These are phyloP conservation scores for Strobilomyces dryophilus DNA, from an alignment of 768 basidiomycete genomes.

Conservation along the genomic window DNA sequence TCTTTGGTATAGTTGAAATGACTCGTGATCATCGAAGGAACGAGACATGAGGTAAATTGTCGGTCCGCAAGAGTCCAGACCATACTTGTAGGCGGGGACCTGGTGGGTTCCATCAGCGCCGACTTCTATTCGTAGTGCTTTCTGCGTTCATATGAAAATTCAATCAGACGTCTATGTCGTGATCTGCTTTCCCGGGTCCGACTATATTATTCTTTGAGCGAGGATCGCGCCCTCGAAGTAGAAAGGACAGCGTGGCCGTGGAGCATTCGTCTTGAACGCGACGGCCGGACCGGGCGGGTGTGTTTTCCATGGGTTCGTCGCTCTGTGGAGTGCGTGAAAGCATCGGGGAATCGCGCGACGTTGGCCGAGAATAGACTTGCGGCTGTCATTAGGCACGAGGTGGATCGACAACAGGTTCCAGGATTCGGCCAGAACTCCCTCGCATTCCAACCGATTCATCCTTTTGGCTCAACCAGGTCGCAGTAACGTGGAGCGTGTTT, in stretches of 20 bases:
- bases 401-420: background rate
- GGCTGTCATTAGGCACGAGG: background rate
- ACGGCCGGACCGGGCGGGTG: background rate
- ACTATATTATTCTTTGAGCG: background rate
- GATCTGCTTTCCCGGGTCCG: background rate
- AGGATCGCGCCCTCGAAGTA: background rate
- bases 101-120: background rate
- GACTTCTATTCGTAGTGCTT: background rate
- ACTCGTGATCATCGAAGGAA: background rate
- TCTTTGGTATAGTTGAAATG: background rate
- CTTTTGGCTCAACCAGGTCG: background rate
- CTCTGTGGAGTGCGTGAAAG: background rate
- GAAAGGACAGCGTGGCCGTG: background rate
- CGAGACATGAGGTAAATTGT: background rate
- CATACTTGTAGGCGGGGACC: background rate
- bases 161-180: background rate
- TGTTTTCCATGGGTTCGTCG: background rate
- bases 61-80: background rate
- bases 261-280: background rate
- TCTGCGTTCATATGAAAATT: background rate
- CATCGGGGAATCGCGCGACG: background rate
- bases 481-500: background rate
- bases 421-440: background rate
- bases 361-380: constrained; percentile 1
- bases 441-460: background rate